Base-by-base conservation (phyloP, 2,329 filamentous ascomycete species). In the Aaosphaeria arxii region DNA sequence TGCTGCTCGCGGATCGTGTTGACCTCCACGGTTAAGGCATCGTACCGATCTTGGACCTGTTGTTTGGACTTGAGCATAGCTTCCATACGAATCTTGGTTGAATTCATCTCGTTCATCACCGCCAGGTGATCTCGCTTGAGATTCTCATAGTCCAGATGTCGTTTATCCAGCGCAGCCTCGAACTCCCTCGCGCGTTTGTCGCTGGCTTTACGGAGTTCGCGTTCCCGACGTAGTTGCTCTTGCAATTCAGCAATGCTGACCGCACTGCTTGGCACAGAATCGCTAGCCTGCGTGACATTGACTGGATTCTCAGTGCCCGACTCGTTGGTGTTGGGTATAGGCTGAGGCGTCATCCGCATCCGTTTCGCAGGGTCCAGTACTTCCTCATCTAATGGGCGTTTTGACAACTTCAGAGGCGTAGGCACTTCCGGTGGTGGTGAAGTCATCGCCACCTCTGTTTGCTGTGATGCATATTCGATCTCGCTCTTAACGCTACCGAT, bases 241-340 rank as follows among this genome's bases (percentile, higher is more conserved):
- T 44, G 57, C 43, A 47, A 30, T 48, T 47, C 31, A 43, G 43
- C 24, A 29, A 44, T 33, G 24, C 57, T 50, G 5, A 36, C 47
- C 24, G 57, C 55, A 5, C 62, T 63, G 7, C 63, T 60, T 6
- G 63, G 64, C 46, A 73, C 60, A 0, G 73, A 75, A 51, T 76
- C 72, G 47, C 71, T 76, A 42, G 74, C 58, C 29, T 68, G 71
- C 1, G 71, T 73, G 24, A 69, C 52, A 5, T 73, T 69, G 28
- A 13, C 31, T 28, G 56, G n/a, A 33, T 41, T 11, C 49, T 24
- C 2, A 45, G 7, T 33, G 42, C 32, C 28, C 17, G 9, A 9
- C 31, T 17, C 7, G 6, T 11, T 17, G 9, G 39, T 11, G 33
- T 36, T 9, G 13, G 33, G 33, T 24, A 52, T 52, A 30, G 59